phyloP scores from a whole-genome alignment of 805 yeast genomes.

The Myxozyma kluyveri region DNA sequence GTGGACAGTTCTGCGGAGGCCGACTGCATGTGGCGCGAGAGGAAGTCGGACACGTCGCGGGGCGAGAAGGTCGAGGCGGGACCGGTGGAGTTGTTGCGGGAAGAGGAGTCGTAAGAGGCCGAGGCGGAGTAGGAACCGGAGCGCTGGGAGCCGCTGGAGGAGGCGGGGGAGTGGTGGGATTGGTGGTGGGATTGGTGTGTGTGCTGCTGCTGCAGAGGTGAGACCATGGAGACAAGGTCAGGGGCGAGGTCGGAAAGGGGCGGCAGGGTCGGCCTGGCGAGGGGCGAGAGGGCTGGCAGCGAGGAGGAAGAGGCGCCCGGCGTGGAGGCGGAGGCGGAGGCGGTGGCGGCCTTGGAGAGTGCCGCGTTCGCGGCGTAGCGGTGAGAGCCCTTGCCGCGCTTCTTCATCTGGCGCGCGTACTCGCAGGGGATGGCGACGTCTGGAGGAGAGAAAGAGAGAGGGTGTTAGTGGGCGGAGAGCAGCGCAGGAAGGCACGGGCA shows the following conservation, averaged over 20 bases:
- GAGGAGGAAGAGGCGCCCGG: not conserved
- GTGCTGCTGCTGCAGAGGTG: not conserved
- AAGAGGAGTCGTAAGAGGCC: not conserved
- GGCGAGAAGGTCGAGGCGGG: not conserved
- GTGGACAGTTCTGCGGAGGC: constrained; percentile 1
- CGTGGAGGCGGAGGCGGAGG: not conserved
- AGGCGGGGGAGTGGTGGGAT: not conserved
- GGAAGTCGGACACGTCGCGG: constrained; percentile 1
- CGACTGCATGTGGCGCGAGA: constrained; percentile 5
- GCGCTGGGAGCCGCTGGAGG: not conserved
- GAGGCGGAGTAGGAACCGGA: not conserved
- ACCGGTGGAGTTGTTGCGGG: not conserved
- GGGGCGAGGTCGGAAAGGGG: not conserved
- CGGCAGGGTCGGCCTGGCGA: not conserved
- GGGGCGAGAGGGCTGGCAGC: not conserved
- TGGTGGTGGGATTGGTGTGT: not conserved
- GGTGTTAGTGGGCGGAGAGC: too few species aligned
- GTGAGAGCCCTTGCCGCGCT: constrained; percentile 46
- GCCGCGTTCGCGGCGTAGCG: constrained; percentile 25
- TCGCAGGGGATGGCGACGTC: constrained; percentile 37
- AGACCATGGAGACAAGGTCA: not conserved
- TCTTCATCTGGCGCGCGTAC: constrained; percentile 45
- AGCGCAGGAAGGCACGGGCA: not conserved
- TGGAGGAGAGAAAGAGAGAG: not conserved
- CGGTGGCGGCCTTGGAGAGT: constrained; percentile 1